phyloP scores from a whole-genome alignment of 2,329 filamentous ascomycete genomes.

The Seiridium unicorne region DNA sequence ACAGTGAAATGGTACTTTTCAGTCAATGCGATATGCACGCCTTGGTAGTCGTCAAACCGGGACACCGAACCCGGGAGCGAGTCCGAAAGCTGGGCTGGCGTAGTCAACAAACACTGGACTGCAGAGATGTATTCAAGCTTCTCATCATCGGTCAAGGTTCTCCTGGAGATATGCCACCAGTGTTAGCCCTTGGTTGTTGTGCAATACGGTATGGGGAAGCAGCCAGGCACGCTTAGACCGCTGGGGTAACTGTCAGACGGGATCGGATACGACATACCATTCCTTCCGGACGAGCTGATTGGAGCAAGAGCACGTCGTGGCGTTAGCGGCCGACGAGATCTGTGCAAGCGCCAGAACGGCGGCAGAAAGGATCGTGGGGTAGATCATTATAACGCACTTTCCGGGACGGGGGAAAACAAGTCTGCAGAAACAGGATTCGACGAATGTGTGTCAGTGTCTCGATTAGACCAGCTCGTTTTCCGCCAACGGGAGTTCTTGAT shows the following conservation, averaged over 20 bases:
- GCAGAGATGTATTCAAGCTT: conserved; percentile 35
- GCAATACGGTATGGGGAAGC: no score
- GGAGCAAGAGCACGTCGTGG: not conserved
- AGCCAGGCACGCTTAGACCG: no score
- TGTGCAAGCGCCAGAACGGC: not conserved
- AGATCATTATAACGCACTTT: not conserved
- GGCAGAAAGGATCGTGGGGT: not conserved
- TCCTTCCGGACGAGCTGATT: conserved; percentile 3
- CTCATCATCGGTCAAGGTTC: conserved; percentile 13
- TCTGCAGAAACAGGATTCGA: no score
- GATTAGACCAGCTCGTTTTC: no score
- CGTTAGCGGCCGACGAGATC: not conserved
- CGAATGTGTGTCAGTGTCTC: no score
- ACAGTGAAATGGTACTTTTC: conserved; percentile 31
- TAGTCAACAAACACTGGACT: conserved; percentile 34
- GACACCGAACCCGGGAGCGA: conserved; percentile 32
- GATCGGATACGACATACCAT: not conserved
- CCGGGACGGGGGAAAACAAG: no score
- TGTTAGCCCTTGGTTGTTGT: not conserved
- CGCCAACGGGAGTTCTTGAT: no score
- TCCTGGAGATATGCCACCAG: not conserved
- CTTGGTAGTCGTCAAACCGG: conserved; percentile 45
- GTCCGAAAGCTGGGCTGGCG: conserved; percentile 24
- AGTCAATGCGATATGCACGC: conserved; percentile 40
- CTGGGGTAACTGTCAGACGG: no score